Conservation (phyloP, 2,329 filamentous ascomycete species). For the Onygenales sp. region DNA sequence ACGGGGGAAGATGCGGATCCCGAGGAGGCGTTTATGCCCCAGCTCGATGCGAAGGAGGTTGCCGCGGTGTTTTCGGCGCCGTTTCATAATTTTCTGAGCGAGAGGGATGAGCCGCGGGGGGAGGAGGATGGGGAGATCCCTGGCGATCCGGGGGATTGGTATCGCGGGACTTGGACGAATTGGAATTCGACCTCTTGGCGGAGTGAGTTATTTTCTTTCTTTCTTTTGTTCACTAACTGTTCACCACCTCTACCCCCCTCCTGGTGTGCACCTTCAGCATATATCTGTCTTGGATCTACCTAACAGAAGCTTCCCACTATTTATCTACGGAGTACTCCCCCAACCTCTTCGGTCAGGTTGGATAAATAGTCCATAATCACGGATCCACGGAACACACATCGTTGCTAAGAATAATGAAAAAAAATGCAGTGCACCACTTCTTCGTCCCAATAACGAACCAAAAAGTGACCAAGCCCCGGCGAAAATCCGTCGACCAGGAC, state of each 20-base stretch:
- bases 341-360: too few species aligned
- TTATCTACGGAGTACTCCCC: too few species aligned
- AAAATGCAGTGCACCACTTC: conserved; percentile 68
- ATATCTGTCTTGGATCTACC: too few species aligned
- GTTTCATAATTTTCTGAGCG: conserved; percentile 69
- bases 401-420: too few species aligned
- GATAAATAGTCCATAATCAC: too few species aligned
- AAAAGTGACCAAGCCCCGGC: conserved; percentile 52
- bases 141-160: conserved; percentile 59
- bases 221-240: conserved; percentile 8
- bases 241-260: conserved; percentile 4
- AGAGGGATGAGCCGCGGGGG: conserved; percentile 45
- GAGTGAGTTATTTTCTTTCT: conserved; percentile 25
- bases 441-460: conserved; percentile 71
- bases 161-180: conserved; percentile 69
- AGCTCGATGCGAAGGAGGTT: conserved; percentile 80
- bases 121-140: conserved; percentile 25
- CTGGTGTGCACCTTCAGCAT: conserved; percentile 9
- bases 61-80: conserved; percentile 88
- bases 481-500: conserved; percentile 33
- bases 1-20: conserved; percentile 40
- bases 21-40: conserved; percentile 65
- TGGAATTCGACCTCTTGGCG: conserved; percentile 73
- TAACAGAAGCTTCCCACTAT: too few species aligned
- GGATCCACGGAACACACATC: too few species aligned